Conservation (phyloP, 2,329 filamentous ascomycete species). For the Neobulgaria alba region DNA sequence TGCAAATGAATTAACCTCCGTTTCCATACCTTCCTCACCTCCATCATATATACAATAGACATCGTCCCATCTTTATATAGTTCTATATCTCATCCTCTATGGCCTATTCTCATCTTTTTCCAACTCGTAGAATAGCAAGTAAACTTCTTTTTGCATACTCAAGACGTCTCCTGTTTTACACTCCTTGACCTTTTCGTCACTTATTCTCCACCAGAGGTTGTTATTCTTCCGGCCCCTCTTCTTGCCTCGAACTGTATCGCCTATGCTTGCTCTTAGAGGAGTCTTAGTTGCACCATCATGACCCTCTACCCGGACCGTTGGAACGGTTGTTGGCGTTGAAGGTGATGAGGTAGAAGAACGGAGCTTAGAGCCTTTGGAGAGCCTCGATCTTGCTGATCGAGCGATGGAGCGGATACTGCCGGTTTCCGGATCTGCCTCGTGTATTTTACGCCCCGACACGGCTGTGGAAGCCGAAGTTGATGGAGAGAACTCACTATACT, state of each 20-base stretch:
- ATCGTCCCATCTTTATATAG: no score
- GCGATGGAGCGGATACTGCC: constrained; percentile 48
- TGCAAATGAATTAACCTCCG: no score
- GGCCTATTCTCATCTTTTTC: constrained; percentile 28
- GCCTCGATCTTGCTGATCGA: constrained; percentile 45
- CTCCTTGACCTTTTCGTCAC: constrained; percentile 93
- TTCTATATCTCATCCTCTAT: no score
- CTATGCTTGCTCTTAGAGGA: constrained; percentile 5
- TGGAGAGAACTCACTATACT: constrained; percentile 10
- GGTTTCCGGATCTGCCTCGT: constrained; percentile 39
- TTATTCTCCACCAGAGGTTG: constrained; percentile 95
- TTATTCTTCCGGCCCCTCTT: constrained; percentile 49
- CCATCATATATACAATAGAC: no score
- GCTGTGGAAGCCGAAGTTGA: constrained; percentile 11
- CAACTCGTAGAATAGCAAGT: constrained; percentile 91
- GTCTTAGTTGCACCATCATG: constrained; percentile 1
- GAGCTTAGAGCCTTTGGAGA: constrained; percentile 33
- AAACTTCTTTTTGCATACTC: constrained; percentile 91
- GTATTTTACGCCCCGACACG: constrained; percentile 14
- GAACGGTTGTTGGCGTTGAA: constrained; percentile 3
- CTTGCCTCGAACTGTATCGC: constrained; percentile 29
- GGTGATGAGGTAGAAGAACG: constrained; percentile 9
- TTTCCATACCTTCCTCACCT: no score
- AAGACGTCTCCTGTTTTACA: constrained; percentile 87
- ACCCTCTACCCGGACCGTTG: background rate